phyloP scores from a whole-genome alignment of 2,329 filamentous ascomycete genomes.

The Diaporthe humulicola region DNA sequence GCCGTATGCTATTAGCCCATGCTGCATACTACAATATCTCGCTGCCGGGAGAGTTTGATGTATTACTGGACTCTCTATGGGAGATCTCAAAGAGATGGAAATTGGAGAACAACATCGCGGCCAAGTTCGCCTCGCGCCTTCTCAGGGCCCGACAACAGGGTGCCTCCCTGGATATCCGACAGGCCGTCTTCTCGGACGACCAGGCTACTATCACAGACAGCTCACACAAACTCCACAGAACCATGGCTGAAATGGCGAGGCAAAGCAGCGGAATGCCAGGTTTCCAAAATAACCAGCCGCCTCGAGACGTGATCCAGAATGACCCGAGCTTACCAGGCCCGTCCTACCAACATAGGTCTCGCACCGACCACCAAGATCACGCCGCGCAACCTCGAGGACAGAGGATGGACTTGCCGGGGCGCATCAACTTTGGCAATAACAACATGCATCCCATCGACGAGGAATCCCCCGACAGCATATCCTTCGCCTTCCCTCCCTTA shows the following conservation, averaged over 20 bases:
- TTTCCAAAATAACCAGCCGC: neutral
- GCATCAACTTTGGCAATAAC: neutral
- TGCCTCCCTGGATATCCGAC: constrained; percentile 49
- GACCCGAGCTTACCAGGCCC: neutral
- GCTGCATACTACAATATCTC: constrained; percentile 48
- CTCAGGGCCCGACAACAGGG: constrained; percentile 46
- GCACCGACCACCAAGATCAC: neutral
- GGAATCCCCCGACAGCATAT: constrained; percentile 47
- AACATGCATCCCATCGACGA: neutral
- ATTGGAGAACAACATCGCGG: constrained; percentile 49
- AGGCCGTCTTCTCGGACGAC: constrained; percentile 51
- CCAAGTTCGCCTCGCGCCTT: constrained; percentile 51
- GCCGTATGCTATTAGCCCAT: constrained; percentile 51
- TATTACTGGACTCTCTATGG: constrained; percentile 49
- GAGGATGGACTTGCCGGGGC: too few species aligned
- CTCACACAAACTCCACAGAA: neutral
- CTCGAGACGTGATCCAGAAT: neutral
- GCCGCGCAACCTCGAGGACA: neutral
- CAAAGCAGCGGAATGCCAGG: neutral
- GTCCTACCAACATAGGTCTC: neutral
- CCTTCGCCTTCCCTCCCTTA: constrained; percentile 51
- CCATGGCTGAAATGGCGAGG: neutral
- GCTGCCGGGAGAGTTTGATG: constrained; percentile 49
- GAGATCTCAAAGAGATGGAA: constrained; percentile 55
- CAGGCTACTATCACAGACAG: constrained; percentile 36